Evolutionary conservation across 2,329 filamentous ascomycete genomes (phyloP), one percentile per base, ranked within the genome.

Genomic region (Ceratocystis eucalypticola): DNA sequence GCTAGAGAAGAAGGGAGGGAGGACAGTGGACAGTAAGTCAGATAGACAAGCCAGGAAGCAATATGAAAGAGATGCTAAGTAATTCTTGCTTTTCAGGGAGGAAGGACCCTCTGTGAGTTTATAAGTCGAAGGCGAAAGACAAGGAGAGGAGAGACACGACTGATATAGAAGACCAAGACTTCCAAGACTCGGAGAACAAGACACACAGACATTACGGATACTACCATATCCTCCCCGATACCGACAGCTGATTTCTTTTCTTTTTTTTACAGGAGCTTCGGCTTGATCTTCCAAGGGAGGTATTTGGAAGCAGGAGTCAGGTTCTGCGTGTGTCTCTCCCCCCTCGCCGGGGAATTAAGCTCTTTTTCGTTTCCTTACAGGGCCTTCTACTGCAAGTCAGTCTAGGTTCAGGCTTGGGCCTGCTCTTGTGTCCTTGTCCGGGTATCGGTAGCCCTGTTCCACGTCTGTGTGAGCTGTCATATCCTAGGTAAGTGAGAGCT

Each of bases 391-490:
- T 57, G 53, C 20, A 50, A 50, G 46, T 22, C 33, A 37, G 46
- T n/a, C 46, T 57, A 33, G 10, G 50, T 57, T 12, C 50, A 57
- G 22, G 28, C 20, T 53, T 25, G 15, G 48, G 48, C 48, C 12
- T 53, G 20, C 20, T 57, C 15, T 5, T 33, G 12, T 17, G 53
- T 57, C 53, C 53, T 57, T 57, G 53, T 57, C 53, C 53, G 53
- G 53, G 28, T 57, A 30, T 33, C 53, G 17, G 15, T 25, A n/a
- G 53, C 53, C 53, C 53, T 57, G 53, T 57, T 57, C 53, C 53
- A 57, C 53, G 53, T 57, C 53, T 17, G 53, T 57, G 53, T 57
- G 53, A 57, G 53, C 28, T 57, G 53, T 57, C 53, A 57, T 57
- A 57, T 57, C 7, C 25, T 22, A 33, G 25, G 25, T n/a, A 33